Evolutionary conservation across 2,329 filamentous ascomycete genomes (phyloP).

Genomic region (Penicillium psychrosexuale): DNA sequence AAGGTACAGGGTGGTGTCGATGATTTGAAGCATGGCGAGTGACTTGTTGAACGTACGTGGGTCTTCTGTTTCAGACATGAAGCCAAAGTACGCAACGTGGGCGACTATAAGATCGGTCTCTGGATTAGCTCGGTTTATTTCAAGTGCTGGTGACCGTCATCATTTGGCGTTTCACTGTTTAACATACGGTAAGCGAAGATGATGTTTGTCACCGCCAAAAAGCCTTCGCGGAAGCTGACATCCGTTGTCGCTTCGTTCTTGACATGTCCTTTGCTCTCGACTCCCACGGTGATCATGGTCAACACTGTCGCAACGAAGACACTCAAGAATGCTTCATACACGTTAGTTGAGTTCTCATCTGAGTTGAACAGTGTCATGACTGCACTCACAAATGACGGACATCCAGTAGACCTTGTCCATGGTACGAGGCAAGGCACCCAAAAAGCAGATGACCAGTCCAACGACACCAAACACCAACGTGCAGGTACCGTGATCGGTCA

Average conservation of each 20-base stretch:
- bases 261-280: conserved; percentile 44
- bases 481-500: conserved; percentile 61
- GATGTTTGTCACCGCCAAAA: conserved; percentile 64
- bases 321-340: conserved; percentile 54
- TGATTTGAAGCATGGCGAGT: conserved; percentile 59
- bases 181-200: conserved; percentile 62
- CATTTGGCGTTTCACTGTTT: conserved; percentile 2
- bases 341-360: conserved; percentile 1
- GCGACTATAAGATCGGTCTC: conserved; percentile 36
- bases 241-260: conserved; percentile 37
- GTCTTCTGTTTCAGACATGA: conserved; percentile 62
- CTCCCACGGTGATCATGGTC: conserved; percentile 63
- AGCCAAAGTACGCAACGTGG: conserved; percentile 64
- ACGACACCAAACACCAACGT: conserved; percentile 62
- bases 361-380: neutral
- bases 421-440: conserved; percentile 60
- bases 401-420: conserved; percentile 60
- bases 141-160: neutral
- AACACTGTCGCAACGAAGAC: conserved; percentile 62
- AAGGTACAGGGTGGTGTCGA: conserved; percentile 62
- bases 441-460: conserved; percentile 56
- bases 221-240: conserved; percentile 52
- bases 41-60: conserved; percentile 61
- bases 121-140: neutral
- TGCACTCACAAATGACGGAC: conserved; percentile 52